Evolutionary conservation across 192 early-diverging fungal species (phyloP).

Genomic region (Coemansia sp.): DNA sequence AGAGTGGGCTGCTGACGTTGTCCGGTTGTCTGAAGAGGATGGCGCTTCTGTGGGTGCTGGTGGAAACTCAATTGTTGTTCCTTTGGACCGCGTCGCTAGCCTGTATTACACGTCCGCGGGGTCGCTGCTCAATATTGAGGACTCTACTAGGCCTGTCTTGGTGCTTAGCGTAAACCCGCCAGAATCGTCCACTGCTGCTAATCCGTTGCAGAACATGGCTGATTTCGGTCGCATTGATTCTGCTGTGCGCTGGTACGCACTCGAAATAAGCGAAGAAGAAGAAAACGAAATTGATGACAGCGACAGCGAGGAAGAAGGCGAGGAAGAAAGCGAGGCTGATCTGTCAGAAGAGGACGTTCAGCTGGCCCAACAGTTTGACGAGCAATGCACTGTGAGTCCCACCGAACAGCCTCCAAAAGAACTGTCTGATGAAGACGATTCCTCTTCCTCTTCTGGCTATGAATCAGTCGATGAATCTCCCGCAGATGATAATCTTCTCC

Average conservation of each 20-base stretch:
- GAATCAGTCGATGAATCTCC: neutral
- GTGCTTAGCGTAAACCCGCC: conserved; percentile 61
- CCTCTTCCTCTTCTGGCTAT: too few species aligned
- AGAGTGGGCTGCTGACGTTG: conserved; percentile 16
- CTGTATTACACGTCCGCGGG: conserved; percentile 76
- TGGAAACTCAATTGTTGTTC: conserved; percentile 27
- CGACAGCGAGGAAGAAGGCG: conserved; percentile 1
- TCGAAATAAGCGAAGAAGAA: conserved; percentile 14
- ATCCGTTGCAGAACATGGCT: neutral
- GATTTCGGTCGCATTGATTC: conserved; percentile 31
- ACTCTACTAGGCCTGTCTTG: conserved; percentile 63
- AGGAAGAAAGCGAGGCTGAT: neutral
- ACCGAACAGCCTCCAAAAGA: neutral
- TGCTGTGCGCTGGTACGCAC: conserved; percentile 24
- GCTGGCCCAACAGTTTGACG: neutral
- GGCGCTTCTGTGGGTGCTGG: conserved; percentile 14
- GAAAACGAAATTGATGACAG: neutral
- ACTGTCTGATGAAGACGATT: neutral
- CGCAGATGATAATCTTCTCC: neutral
- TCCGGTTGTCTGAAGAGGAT: neutral
- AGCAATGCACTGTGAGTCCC: neutral
- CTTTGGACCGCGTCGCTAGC: conserved; percentile 48
- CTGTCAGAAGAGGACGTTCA: neutral
- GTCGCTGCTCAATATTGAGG: conserved; percentile 72
- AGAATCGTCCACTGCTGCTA: neutral